These are phyloP conservation scores for Podosphaera xanthii DNA, from an alignment of 2,329 filamentous ascomycete genomes.

Conservation along the genomic window DNA sequence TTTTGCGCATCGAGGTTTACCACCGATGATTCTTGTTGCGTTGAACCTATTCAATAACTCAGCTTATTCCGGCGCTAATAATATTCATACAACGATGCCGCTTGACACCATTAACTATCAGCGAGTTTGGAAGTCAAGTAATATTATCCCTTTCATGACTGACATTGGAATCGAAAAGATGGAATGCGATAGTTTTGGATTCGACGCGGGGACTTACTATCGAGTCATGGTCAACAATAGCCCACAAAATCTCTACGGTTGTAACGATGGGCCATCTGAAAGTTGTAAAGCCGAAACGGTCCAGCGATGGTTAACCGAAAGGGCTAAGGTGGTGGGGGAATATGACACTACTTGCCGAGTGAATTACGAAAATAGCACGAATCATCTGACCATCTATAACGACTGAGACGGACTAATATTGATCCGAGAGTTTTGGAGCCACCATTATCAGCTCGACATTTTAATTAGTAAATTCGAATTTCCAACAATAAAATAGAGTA, in stretches of 20 bases:
- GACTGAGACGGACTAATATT: too few species aligned
- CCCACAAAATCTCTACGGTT: conserved; percentile 24
- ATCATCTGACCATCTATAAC: conserved; percentile 10
- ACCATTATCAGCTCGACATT: too few species aligned
- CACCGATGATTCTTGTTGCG: conserved; percentile 28
- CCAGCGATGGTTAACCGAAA: conserved; percentile 5
- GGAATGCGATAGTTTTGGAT: conserved; percentile 27
- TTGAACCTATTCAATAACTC: conserved; percentile 32
- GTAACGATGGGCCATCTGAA: conserved; percentile 25
- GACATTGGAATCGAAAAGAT: conserved; percentile 30
- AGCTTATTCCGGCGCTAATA: conserved; percentile 21
- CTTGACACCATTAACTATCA: conserved; percentile 23
- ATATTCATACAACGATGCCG: conserved; percentile 28
- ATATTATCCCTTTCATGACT: conserved; percentile 28
- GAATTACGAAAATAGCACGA: conserved; percentile 10
- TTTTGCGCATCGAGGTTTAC: conserved; percentile 30
- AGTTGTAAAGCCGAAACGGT: conserved; percentile 16
- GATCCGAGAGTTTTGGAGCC: too few species aligned
- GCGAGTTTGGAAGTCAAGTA: conserved; percentile 26
- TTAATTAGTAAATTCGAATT: too few species aligned
- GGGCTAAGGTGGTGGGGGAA: conserved; percentile 19
- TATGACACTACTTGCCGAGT: conserved; percentile 20
- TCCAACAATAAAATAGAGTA: too few species aligned
- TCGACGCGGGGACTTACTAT: conserved; percentile 22
- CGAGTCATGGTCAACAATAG: conserved; percentile 27